phyloP scores from a whole-genome alignment of 768 basidiomycete genomes.

The Hygrophorus russula region DNA sequence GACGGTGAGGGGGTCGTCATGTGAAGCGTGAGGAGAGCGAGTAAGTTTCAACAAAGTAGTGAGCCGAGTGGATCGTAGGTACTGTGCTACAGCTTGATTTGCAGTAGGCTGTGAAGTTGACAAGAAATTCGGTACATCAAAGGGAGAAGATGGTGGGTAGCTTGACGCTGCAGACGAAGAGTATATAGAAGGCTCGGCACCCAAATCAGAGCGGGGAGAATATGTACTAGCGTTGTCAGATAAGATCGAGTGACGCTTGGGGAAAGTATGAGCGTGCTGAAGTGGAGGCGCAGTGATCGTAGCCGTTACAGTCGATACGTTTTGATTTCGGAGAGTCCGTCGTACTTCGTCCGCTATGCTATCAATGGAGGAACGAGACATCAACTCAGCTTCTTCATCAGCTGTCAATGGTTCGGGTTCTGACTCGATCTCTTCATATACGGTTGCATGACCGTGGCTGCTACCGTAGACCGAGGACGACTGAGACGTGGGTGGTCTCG shows the following conservation, averaged over 20 bases:
- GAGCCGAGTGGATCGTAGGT: slow-evolving; percentile 76
- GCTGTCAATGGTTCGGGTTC: slow-evolving; percentile 36
- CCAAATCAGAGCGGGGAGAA: slow-evolving; percentile 47
- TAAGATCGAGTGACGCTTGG: slow-evolving; percentile 37
- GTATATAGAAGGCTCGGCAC: slow-evolving; percentile 36
- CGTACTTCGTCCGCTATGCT: slow-evolving; percentile 79
- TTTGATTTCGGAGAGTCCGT: slow-evolving; percentile 55
- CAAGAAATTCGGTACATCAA: slow-evolving; percentile 26
- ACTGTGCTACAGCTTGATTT: slow-evolving; percentile 72
- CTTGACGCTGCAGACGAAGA: slow-evolving; percentile 38
- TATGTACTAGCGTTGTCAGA: slow-evolving; percentile 47
- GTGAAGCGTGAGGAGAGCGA: slow-evolving; percentile 68
- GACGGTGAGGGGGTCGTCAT: slow-evolving; percentile 64
- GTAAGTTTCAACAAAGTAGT: slow-evolving; percentile 76
- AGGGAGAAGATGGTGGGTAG: slow-evolving; percentile 36
- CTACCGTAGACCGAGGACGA: slow-evolving; percentile 34
- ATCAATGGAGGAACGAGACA: slow-evolving; percentile 80
- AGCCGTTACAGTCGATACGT: slow-evolving; percentile 17
- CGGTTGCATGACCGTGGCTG: slow-evolving; percentile 33
- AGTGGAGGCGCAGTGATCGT: slow-evolving; percentile 9
- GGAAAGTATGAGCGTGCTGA: slow-evolving; percentile 27
- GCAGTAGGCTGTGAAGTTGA: slow-evolving; percentile 31
- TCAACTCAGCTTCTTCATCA: slow-evolving; percentile 50
- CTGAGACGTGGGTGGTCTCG: slow-evolving; percentile 32
- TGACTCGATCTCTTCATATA: slow-evolving; percentile 44